phyloP scores from a whole-genome alignment of 2,329 filamentous ascomycete genomes.

The Microsporum canis region DNA sequence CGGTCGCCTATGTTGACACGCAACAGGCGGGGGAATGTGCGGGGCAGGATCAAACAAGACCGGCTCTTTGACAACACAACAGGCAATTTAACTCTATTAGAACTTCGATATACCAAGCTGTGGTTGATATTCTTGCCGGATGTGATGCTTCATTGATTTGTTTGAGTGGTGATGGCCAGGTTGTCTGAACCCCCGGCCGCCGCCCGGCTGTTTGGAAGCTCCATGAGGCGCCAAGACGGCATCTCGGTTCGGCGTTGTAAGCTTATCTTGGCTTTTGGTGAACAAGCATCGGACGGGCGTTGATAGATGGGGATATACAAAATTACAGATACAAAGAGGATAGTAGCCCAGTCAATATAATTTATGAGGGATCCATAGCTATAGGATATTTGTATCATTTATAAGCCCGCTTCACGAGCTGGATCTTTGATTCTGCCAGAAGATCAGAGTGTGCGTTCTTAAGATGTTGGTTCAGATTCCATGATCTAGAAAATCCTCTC shows the following conservation, averaged over 20 bases:
- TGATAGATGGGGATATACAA: not conserved
- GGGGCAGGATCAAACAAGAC: not conserved
- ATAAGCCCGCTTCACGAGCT: not conserved
- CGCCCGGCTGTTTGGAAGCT: not conserved
- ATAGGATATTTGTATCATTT: not conserved
- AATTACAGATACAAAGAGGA: not conserved
- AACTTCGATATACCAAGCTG: not conserved
- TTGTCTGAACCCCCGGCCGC: not conserved
- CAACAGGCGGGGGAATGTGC: not conserved
- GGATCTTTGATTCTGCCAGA: not conserved
- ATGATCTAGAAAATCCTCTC: constrained; percentile 25
- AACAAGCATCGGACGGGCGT: not conserved
- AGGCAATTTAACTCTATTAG: not conserved
- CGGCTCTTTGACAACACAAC: not conserved
- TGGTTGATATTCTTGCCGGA: not conserved
- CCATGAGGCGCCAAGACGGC: not conserved
- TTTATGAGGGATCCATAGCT: not conserved
- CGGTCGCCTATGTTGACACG: not conserved
- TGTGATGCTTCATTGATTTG: not conserved
- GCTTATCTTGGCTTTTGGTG: not conserved
- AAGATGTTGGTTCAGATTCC: constrained; percentile 30
- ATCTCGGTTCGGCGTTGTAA: not conserved
- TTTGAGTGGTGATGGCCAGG: not conserved
- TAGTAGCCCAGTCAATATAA: not conserved
- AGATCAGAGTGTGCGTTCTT: constrained; percentile 22